Evolutionary conservation across 108 stramenopile genomes (phyloP), one percentile per base, ranked within the genome.

Genomic region (Cyclotella choctawhatcheeana): DNA sequence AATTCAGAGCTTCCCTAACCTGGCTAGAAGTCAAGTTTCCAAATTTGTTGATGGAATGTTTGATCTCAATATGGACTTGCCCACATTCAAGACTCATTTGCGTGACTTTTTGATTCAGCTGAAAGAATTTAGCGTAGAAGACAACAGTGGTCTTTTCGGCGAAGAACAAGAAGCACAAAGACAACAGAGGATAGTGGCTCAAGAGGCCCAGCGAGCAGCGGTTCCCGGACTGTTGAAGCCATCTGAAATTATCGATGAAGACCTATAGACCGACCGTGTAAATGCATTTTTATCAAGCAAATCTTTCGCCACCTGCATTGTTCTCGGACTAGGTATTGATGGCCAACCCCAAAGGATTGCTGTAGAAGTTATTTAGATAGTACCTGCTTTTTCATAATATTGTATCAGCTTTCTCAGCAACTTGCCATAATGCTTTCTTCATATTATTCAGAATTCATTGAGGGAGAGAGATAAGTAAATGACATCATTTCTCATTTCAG

Each of bases 1-100:
- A 45, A 68, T 92, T 26, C 79, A 84, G 32, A 95, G 96, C 61
- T 99, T 99, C 79, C 95, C 95, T 3, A 99, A 98, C 82, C 84
- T 99, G 14, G 92, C 96, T 0, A 76, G 76, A 69, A 84, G 74
- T 12, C 96, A 99, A 82, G 97, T 98, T 22, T 68, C 83, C 30
- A 92, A 79, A 31, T 99, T 99, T 70, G 96, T 99, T 8, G 87
- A 94, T 53, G 97, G 97, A n/a, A 96, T 99, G 93, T 97, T 99
- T 75, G 93, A 98, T 73, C 56, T 95, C 29, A 84, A 88, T 35
- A 97, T 96, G 94, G 99, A 99, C 77, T 79, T 99, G 32, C 82
- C 89, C 30, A 82, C 97, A 40, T 99, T 99, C 90, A 99, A 99
- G 85, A 93, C 92, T 8, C 98, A 97, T 72, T 75, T 99, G 34